These are phyloP conservation scores for bread wheat (Triticum aestivum) DNA, from an alignment of 176 grass and related monocot genomes.

Conservation along the genomic window IWGSC_CS_RefSeq_v2.1 NC_057801.1:505565124-505565623, in stretches of 20 bases:
- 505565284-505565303: slow-evolving; percentile 68
- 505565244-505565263: slow-evolving; percentile 75
- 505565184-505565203: slow-evolving; percentile 89
- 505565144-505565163: slow-evolving; percentile 80
- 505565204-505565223: slow-evolving; percentile 97
- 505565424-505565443: not conserved
- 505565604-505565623: slow-evolving; percentile 87
- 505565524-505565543: slow-evolving; percentile 91
- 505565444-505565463: not conserved
- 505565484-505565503: slow-evolving; percentile 93
- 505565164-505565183: slow-evolving; percentile 94
- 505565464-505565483: slow-evolving; percentile 31
- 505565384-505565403: no score
- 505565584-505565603: slow-evolving; percentile 76
- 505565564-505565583: slow-evolving; percentile 69
- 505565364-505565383: no score
- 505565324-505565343: not conserved
- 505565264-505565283: slow-evolving; percentile 62
- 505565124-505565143: slow-evolving; percentile 65
- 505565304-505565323: slow-evolving; percentile 65
- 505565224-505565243: slow-evolving; percentile 76
- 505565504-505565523: slow-evolving; percentile 93
- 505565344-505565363: no score
- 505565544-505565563: slow-evolving; percentile 75
- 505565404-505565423: no score